These are phyloP conservation scores for Alternaria arborescens DNA, from an alignment of 2,329 filamentous ascomycete species.

Conservation along the genomic window DNA sequence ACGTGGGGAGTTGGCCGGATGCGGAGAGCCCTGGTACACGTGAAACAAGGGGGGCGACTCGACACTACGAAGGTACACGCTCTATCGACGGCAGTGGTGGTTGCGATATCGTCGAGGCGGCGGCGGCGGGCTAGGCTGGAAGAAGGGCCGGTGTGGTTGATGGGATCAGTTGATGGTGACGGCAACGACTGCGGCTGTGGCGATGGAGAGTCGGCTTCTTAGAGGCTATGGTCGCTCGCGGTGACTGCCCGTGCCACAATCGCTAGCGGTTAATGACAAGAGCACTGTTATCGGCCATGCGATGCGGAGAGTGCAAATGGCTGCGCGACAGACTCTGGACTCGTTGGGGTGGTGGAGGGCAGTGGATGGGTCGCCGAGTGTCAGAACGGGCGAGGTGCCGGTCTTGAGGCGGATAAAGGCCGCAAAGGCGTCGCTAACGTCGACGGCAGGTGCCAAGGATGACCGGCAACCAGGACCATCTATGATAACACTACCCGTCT, in stretches of 20 bases:
- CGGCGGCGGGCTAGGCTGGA: not conserved
- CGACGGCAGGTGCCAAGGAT: slow-evolving; percentile 13
- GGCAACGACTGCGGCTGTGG: slow-evolving; percentile 38
- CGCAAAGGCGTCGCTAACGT: slow-evolving; percentile 13
- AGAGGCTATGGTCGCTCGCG: slow-evolving; percentile 16
- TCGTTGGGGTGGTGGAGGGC: not conserved
- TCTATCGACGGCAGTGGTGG: not conserved
- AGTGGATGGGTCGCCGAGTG: not conserved
- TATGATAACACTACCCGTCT: slow-evolving; percentile 1
- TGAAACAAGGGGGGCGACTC: slow-evolving; percentile 9
- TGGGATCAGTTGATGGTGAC: slow-evolving; percentile 30
- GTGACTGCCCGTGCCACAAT: slow-evolving; percentile 26
- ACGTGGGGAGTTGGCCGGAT: slow-evolving; percentile 10
- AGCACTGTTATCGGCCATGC: slow-evolving; percentile 33
- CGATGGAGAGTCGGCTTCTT: slow-evolving; percentile 28
- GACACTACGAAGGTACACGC: slow-evolving; percentile 1
- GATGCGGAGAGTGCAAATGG: slow-evolving; percentile 23
- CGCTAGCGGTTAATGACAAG: slow-evolving; percentile 25
- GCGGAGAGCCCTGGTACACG: slow-evolving; percentile 13
- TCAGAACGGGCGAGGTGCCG: slow-evolving; percentile 1
- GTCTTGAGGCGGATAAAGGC: slow-evolving; percentile 18
- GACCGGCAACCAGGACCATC: slow-evolving; percentile 5
- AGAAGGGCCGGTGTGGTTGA: not conserved
- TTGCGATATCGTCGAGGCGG: slow-evolving; percentile 2
- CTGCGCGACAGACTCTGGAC: slow-evolving; percentile 12